Evolutionary conservation across 2,329 filamentous ascomycete genomes (phyloP), one percentile per base, ranked within the genome.

Genomic region (Colletotrichum caudatum): DNA sequence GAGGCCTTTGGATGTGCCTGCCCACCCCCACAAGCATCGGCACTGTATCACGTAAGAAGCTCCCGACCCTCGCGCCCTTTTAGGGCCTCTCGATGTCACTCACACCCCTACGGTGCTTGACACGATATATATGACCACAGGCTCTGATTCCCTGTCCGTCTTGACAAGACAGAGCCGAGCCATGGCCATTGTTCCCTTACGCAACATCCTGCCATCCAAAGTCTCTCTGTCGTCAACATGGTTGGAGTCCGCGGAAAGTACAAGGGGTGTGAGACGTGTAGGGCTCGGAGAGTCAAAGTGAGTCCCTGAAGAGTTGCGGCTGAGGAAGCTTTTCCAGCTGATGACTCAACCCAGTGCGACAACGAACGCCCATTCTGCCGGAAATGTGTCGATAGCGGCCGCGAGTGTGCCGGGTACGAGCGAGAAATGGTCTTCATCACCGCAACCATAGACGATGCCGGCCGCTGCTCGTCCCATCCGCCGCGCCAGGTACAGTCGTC

Each of bases 201-300:
- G 35, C 51, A 23, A 53, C 14, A 46, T 59, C 29, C 44, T 26
- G 20, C 29, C n/a, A 35, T 39, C 46, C 29, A 64, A 46, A 46
- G 20, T 50, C 29, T 7, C 23, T 64, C 46, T 39, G 58, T 41
- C 48, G 53, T 73, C 77, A 82, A 67, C 46, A 90, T 90, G 88
- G 88, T 90, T 74, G 89, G 89, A 64, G 88, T 91, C 69, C 85
- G 88, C 48, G 89, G 89, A 63, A 90, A 90, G 78, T 91, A 88
- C 78, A 90, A 90, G 78, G 89, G 88, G 48, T 91, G 89, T 80
- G 88, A 90, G 78, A 90, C 89, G 35, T 91, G 89, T 77, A 83
- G 89, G 60, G 81, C 83, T 37, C 82, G 89, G 63, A 84, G 89
- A 78, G 89, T 90, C 72, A 89, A 89, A 78, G 89, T 89, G 81